Percentiles rank a stretch among this genome's conserved stretches.
phyloP scores from a whole-genome alignment of 1,139 yeast genomes.

The Casaregolazyma lundiana region DNA sequence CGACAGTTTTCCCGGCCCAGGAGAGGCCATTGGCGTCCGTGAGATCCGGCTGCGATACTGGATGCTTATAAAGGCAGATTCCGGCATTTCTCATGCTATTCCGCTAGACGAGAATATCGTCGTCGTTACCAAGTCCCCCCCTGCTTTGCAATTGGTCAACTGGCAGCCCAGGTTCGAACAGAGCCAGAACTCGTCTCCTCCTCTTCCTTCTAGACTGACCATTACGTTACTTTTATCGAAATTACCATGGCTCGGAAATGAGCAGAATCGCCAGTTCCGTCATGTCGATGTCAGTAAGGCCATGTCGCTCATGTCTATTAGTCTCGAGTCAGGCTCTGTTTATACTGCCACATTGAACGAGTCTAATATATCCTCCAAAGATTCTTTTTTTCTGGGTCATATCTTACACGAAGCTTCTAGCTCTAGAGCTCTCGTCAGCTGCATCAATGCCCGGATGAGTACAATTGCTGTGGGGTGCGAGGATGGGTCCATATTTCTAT shows the following conservation, averaged over 20 bases:
- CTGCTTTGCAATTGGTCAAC: constrained; percentile 30
- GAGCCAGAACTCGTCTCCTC: constrained; percentile 1
- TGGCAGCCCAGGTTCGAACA: constrained; percentile 18
- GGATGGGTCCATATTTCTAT: constrained; percentile 31
- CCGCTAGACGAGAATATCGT: constrained; percentile 31
- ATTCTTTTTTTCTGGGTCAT: constrained; percentile 18
- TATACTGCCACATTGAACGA: constrained; percentile 18
- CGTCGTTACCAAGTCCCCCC: constrained; percentile 30
- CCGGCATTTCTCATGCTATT: constrained; percentile 28
- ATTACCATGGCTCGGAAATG: constrained; percentile 26
- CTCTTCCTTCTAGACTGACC: constrained; percentile 17
- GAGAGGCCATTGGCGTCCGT: constrained; percentile 38
- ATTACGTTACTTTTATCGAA: constrained; percentile 22
- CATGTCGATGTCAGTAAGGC: constrained; percentile 22
- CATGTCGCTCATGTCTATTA: constrained; percentile 24
- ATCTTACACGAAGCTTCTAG: constrained; percentile 22
- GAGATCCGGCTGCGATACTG: constrained; percentile 30
- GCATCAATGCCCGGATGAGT: constrained; percentile 37
- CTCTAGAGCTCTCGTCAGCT: constrained; percentile 26
- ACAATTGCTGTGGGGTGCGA: constrained; percentile 34
- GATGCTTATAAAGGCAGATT: constrained; percentile 29
- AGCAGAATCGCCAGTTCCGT: constrained; percentile 10
- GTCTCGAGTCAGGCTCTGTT: constrained; percentile 16
- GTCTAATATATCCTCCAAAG: constrained; percentile 10
- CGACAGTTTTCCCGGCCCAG: constrained; percentile 36